Evolutionary conservation across 148 eudicot species (phyloP), one percentile per base, ranked within the genome.

Genomic region (Pouteria glomerata): DNA sequence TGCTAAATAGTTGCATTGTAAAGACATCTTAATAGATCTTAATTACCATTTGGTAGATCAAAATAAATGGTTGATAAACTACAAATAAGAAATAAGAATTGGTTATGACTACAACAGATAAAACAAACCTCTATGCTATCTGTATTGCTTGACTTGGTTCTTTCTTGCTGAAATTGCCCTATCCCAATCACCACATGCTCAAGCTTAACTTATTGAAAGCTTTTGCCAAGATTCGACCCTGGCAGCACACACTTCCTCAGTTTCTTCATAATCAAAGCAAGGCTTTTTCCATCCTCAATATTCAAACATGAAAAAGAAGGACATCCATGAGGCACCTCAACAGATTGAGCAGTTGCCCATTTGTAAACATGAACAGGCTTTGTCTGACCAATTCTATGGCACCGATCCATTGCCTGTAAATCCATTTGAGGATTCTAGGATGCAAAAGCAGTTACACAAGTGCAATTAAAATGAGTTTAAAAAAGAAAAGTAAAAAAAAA

Each of bases 351-450:
- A 68, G 99, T 96, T 33, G 99, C 90, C 45, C 92, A 85, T 84
- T 97, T 83, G 78, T 96, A 96, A 77, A 96, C 99, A 84, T 96
- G 99, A 75, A 96, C 99, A 67, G 99, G 99, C 80, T 92, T 92
- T 50, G 97, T 96, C 78, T 96, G 99, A 69, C 99, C 99, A 56
- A 96, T 96, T 80, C 99, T 90, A 74, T 96, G 99, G 76, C 99
- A 96, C 26, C 99, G 88, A 78, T 96, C 99, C 99, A 96, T 92
- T 10, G 99, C 99, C 83, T 96, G 99, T 76, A 96, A 75, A 78
- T 96, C 99, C 95, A 90, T 86, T 84, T 96, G 99, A 48, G 99
- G 99, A 75, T 96, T 96, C 99, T 96, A 94, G 55, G 76, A 74
- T 68, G 53, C 78, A 75, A 53, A 63, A 39, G 23, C 13, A 76